phyloP scores from a whole-genome alignment of 345 rosid genomes.

The Balakata baccata region DNA sequence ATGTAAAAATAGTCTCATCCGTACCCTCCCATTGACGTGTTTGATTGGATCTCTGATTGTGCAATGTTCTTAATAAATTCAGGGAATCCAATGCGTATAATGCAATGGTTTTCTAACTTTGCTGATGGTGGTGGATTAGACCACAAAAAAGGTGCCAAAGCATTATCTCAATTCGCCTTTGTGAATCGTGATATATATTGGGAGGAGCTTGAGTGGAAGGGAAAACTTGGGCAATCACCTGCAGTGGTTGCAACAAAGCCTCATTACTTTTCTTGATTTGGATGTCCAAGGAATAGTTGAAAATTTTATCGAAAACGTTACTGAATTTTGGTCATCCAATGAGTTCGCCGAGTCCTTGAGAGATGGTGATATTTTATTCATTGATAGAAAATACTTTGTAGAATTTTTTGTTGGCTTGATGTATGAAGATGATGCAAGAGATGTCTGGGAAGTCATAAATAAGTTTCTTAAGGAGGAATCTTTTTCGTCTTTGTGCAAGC shows the following conservation, averaged over 20 bases:
- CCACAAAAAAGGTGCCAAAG: constrained; percentile 81
- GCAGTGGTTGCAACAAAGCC: constrained; percentile 95
- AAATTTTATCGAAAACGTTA: constrained; percentile 72
- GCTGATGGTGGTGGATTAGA: constrained; percentile 55
- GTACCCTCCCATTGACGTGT: background rate
- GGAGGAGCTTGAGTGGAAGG: constrained; percentile 96
- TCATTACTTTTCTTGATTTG: constrained; percentile 87
- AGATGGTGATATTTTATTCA: constrained; percentile 70
- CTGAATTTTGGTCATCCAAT: constrained; percentile 84
- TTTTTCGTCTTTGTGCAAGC: constrained; percentile 62
- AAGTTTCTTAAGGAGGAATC: constrained; percentile 66
- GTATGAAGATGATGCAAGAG: constrained; percentile 59
- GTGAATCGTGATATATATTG: constrained; percentile 82
- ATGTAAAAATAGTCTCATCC: background rate
- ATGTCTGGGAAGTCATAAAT: constrained; percentile 64
- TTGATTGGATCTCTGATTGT: background rate
- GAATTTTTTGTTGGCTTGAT: constrained; percentile 58
- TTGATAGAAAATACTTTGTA: constrained; percentile 62
- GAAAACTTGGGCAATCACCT: constrained; percentile 95
- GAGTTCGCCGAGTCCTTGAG: constrained; percentile 75
- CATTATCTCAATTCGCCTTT: constrained; percentile 80
- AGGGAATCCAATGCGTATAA: constrained; percentile 57
- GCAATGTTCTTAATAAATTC: constrained; percentile 16
- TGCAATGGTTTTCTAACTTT: constrained; percentile 72
- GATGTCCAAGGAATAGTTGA: constrained; percentile 67